Conservation (phyloP, 495 filamentous ascomycete species). For the Annulohypoxylon nitens region DNA sequence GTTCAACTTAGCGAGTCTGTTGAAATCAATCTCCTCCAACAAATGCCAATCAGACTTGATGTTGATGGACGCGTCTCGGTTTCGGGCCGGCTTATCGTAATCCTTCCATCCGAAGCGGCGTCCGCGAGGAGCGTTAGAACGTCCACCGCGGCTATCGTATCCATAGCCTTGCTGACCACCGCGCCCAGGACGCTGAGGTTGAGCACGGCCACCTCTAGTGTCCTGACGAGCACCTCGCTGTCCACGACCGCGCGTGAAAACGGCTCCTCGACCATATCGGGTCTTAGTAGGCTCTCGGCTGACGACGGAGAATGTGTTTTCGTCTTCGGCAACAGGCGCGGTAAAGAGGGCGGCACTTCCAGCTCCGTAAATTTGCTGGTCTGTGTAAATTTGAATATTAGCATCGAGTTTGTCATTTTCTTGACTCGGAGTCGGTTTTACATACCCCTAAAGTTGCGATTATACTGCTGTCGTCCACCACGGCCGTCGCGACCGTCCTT, state of each 20-base stretch:
- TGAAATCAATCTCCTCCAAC: conserved; percentile 98
- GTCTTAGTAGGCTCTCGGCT: conserved; percentile 87
- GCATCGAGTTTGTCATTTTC: neutral
- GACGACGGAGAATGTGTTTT: conserved; percentile 97
- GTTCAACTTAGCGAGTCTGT: conserved; percentile 92
- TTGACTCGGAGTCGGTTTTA: conserved; percentile 14
- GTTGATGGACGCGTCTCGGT: conserved; percentile 92
- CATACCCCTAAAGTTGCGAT: conserved; percentile 90
- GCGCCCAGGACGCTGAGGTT: conserved; percentile 61
- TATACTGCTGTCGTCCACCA: conserved; percentile 86
- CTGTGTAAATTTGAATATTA: conserved; percentile 59
- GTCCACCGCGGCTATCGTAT: conserved; percentile 74
- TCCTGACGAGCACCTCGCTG: conserved; percentile 80
- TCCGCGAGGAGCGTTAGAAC: conserved; percentile 69
- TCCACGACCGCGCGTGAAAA: conserved; percentile 88
- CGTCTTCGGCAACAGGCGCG: conserved; percentile 90
- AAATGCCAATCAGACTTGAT: conserved; percentile 95
- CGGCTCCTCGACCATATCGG: conserved; percentile 88
- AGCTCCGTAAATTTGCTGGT: conserved; percentile 97
- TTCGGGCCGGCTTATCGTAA: conserved; percentile 97
- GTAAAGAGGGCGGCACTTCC: conserved; percentile 88
- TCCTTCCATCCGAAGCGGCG: conserved; percentile 98
- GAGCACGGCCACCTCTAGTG: conserved; percentile 73
- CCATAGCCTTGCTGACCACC: conserved; percentile 57
- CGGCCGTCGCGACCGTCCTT: conserved; percentile 84